Evolutionary conservation across 2,329 filamentous ascomycete species (phyloP).

Genomic region (Fusarium concolor): DNA sequence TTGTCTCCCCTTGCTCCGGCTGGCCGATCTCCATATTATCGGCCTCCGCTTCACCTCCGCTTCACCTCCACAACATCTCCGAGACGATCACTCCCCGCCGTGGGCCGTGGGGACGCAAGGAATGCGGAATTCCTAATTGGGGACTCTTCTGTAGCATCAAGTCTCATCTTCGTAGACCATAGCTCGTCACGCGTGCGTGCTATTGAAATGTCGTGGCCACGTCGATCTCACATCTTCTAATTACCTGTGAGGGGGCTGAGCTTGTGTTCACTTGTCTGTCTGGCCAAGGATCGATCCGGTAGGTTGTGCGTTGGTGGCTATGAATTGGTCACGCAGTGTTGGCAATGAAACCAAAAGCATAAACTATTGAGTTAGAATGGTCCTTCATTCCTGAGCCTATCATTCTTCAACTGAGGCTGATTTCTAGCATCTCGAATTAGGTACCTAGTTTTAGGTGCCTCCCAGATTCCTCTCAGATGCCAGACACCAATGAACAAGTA

Average conservation of each 20-base stretch:
- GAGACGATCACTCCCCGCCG: constrained; percentile 22
- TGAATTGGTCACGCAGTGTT: background rate
- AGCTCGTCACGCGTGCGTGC: background rate
- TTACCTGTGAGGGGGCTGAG: constrained; percentile 21
- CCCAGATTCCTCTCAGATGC: background rate
- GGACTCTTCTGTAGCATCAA: constrained; percentile 5
- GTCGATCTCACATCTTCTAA: constrained; percentile 12
- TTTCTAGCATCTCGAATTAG: background rate
- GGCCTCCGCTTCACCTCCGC: constrained; percentile 8
- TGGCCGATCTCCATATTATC: constrained; percentile 17
- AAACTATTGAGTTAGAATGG: background rate
- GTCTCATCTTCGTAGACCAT: constrained; percentile 24
- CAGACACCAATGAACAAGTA: background rate
- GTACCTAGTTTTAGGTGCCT: background rate
- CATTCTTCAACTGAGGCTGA: background rate
- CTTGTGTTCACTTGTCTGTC: constrained; percentile 5
- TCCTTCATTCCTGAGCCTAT: constrained; percentile 20
- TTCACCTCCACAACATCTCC: constrained; percentile 28
- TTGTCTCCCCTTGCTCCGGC: constrained; percentile 8
- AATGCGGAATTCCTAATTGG: constrained; percentile 7
- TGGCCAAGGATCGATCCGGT: constrained; percentile 15
- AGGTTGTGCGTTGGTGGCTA: background rate
- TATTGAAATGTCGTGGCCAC: constrained; percentile 24
- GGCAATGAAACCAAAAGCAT: background rate
- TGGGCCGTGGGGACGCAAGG: constrained; percentile 26